phyloP scores from a whole-genome alignment of 345 rosid species.

The Linum tenue region DNA sequence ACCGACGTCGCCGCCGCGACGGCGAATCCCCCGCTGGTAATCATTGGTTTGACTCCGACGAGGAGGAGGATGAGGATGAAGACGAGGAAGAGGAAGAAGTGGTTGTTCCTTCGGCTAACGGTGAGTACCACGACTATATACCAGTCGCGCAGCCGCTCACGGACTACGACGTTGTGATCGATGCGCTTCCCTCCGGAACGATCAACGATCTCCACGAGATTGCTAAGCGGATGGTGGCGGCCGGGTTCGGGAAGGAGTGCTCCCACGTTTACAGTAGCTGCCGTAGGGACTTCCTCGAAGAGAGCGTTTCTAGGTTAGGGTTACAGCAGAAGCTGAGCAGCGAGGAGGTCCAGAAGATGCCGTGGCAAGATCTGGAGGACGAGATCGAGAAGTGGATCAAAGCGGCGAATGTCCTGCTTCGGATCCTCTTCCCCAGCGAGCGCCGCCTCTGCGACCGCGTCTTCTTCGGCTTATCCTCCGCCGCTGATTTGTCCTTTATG shows the following conservation, averaged over 20 bases:
- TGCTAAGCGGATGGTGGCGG: constrained; percentile 76
- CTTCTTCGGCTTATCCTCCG: constrained; percentile 55
- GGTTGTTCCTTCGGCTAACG: not conserved
- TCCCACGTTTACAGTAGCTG: constrained; percentile 68
- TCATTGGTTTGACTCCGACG: constrained; percentile 35
- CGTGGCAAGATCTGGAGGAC: constrained; percentile 71
- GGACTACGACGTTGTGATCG: constrained; percentile 71
- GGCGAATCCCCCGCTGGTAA: constrained; percentile 24
- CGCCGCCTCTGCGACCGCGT: constrained; percentile 87
- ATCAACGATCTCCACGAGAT: constrained; percentile 77
- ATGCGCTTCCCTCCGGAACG: constrained; percentile 74
- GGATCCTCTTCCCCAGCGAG: constrained; percentile 86
- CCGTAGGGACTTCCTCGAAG: constrained; percentile 74
- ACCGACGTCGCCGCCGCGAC: constrained; percentile 8
- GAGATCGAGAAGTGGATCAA: constrained; percentile 87
- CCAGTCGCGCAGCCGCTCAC: constrained; percentile 74
- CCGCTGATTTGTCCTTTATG: constrained; percentile 80
- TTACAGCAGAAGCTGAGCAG: constrained; percentile 53
- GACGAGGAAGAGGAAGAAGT: constrained; percentile 14
- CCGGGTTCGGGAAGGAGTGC: constrained; percentile 66
- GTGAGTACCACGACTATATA: constrained; percentile 26
- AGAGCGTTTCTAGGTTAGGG: constrained; percentile 69
- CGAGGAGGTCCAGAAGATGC: constrained; percentile 71
- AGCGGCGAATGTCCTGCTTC: constrained; percentile 57
- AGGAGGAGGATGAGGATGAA: constrained; percentile 34